Conservation (phyloP, 2,329 filamentous ascomycete species). For the Fusarium brachygibbosum region DNA sequence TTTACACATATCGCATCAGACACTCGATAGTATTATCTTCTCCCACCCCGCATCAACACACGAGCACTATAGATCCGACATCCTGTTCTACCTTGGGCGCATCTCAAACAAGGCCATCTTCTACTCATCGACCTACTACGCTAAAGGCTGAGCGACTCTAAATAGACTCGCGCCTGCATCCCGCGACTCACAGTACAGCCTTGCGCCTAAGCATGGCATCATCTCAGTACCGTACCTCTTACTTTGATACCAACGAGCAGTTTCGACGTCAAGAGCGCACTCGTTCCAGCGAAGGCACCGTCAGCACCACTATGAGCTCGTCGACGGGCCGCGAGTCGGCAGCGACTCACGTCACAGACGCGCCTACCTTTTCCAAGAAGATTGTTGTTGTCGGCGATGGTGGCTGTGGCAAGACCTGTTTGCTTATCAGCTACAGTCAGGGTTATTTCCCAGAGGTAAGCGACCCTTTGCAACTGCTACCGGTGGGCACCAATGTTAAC, state of each 20-base stretch:
- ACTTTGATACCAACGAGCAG: slow-evolving; percentile 61
- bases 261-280: slow-evolving; percentile 65
- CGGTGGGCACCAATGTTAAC: slow-evolving; percentile 19
- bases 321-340: slow-evolving; percentile 82
- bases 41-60: slow-evolving; percentile 40
- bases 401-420: slow-evolving; percentile 97
- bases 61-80: slow-evolving; percentile 18
- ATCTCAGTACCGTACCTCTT: slow-evolving; percentile 67
- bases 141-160: slow-evolving; percentile 28
- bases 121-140: slow-evolving; percentile 1
- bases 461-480: neutral
- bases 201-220: slow-evolving; percentile 63
- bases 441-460: slow-evolving; percentile 98
- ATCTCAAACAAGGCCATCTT: slow-evolving; percentile 12
- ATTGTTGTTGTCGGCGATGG: slow-evolving; percentile 98
- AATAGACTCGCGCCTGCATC: slow-evolving; percentile 39
- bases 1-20: slow-evolving; percentile 34
- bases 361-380: slow-evolving; percentile 96
- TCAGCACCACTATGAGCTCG: slow-evolving; percentile 85
- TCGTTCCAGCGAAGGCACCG: slow-evolving; percentile 88
- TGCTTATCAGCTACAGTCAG: slow-evolving; percentile 98
- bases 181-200: slow-evolving; percentile 30
- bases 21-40: slow-evolving; percentile 21
- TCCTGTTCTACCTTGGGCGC: slow-evolving; percentile 6
- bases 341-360: slow-evolving; percentile 88